Evolutionary conservation across 1,139 yeast species (phyloP).

Genomic region (Saccharomyces uvarum): DNA sequence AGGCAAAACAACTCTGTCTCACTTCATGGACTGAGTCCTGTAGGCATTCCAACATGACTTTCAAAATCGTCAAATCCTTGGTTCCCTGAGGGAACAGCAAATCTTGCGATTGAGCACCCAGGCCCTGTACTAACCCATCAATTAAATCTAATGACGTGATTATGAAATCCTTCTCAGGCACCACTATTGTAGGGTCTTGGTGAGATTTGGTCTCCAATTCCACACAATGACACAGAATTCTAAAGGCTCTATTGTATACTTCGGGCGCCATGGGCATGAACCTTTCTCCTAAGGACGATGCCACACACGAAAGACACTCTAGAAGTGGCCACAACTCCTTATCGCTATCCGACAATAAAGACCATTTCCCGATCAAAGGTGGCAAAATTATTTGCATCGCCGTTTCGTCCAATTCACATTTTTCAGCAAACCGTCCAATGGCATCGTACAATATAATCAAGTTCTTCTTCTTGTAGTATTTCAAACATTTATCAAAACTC

Average conservation of each 20-base stretch:
- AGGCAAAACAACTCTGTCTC: constrained; percentile 84
- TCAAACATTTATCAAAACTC: constrained; percentile 68
- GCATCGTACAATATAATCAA: constrained; percentile 80
- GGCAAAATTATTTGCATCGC: constrained; percentile 63
- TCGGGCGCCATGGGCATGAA: constrained; percentile 88
- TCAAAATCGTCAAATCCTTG: constrained; percentile 44
- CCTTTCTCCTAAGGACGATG: constrained; percentile 74
- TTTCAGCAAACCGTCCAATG: constrained; percentile 83
- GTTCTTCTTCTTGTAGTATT: constrained; percentile 72
- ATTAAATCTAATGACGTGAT: constrained; percentile 83
- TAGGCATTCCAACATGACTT: constrained; percentile 59
- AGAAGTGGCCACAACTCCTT: constrained; percentile 82
- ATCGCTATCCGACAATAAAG: constrained; percentile 62
- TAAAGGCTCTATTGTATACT: constrained; percentile 73
- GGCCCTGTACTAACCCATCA: constrained; percentile 89
- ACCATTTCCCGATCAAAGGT: constrained; percentile 78
- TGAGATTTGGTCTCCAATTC: constrained; percentile 59
- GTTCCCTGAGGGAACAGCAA: constrained; percentile 39
- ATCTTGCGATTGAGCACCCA: constrained; percentile 55
- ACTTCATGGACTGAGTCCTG: constrained; percentile 78
- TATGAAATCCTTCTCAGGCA: constrained; percentile 85
- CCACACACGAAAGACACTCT: constrained; percentile 87
- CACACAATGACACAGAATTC: constrained; percentile 61
- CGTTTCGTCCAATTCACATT: constrained; percentile 48
- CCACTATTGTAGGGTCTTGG: constrained; percentile 58